These are phyloP conservation scores for Dendrobium catenatum DNA, from an alignment of 106 monocot species.

Conservation along the genomic window DNA sequence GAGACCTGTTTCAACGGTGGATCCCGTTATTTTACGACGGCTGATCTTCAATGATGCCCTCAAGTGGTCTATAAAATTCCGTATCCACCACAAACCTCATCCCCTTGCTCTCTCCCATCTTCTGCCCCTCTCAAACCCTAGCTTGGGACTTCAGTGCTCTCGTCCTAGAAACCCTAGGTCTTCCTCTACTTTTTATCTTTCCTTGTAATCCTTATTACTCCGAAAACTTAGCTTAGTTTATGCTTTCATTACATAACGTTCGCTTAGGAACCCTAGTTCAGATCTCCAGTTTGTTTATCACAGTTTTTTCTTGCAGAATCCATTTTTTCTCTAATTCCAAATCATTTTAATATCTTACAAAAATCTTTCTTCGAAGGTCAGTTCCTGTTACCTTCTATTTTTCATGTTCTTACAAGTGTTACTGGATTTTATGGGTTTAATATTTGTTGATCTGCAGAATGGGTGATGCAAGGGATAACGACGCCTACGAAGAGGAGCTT, in stretches of 20 bases:
- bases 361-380: not conserved
- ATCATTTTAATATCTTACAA: not conserved
- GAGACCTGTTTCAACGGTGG: not conserved
- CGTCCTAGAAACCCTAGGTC: conserved; percentile 1
- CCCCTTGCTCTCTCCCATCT: not conserved
- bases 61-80: not conserved
- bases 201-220: not conserved
- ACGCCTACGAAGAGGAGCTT: conserved; percentile 94
- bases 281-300: not conserved
- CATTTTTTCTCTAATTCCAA: not conserved
- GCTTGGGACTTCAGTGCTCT: not conserved
- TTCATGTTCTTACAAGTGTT: not conserved
- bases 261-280: conserved; percentile 8
- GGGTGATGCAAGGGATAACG: conserved; percentile 85
- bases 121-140: conserved; percentile 9
- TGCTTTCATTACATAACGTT: not conserved
- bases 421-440: not conserved
- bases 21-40: not conserved
- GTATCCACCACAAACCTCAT: not conserved
- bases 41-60: not conserved
- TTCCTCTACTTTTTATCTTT: not conserved
- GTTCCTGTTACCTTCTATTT: not conserved
- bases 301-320: conserved; percentile 20
- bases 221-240: not conserved
- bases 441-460: conserved; percentile 32